Percentiles rank a stretch among this genome's conserved stretches.
Conservation (phyloP, 2,329 filamentous ascomycete species). For the Colletotrichum sublineola region DNA sequence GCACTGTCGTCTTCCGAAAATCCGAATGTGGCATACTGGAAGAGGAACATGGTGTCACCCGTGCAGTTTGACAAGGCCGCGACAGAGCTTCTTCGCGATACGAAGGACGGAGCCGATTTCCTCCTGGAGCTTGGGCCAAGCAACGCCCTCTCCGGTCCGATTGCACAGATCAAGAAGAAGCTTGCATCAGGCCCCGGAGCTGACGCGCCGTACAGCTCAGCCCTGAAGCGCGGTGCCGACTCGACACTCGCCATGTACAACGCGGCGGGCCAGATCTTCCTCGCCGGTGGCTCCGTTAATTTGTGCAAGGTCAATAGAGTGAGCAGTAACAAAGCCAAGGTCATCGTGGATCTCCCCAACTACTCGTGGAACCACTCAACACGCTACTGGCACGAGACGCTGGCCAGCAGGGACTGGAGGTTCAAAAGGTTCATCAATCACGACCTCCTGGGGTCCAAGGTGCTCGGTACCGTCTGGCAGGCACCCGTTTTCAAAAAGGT, state of each 20-base stretch:
- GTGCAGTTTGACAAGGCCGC: slow-evolving; percentile 24
- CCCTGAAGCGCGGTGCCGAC: slow-evolving; percentile 12
- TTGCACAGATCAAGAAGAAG: slow-evolving; percentile 44
- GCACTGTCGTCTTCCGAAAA: neutral
- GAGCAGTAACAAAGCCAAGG: too few relatives aligned
- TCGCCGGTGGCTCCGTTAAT: slow-evolving; percentile 1
- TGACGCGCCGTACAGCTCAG: neutral
- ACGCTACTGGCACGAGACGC: slow-evolving; percentile 23
- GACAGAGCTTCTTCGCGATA: neutral
- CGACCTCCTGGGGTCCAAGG: slow-evolving; percentile 23
- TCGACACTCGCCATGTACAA: neutral
- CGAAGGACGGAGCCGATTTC: slow-evolving; percentile 39
- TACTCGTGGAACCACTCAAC: slow-evolving; percentile 26
- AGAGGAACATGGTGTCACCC: slow-evolving; percentile 27
- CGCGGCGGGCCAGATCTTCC: slow-evolving; percentile 16
- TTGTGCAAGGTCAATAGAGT: neutral
- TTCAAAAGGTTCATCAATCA: slow-evolving; percentile 19
- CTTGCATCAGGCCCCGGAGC: neutral
- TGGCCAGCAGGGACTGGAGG: slow-evolving; percentile 17
- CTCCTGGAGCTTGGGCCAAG: slow-evolving; percentile 26
- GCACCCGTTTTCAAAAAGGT: neutral
- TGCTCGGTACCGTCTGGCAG: slow-evolving; percentile 8
- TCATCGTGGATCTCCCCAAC: slow-evolving; percentile 25
- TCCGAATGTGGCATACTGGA: slow-evolving; percentile 25
- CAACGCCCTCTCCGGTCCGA: neutral